Evolutionary conservation across 768 basidiomycete species (phyloP), one percentile per base, ranked within the genome.

Genomic region (Plicaturopsis crispa): DNA sequence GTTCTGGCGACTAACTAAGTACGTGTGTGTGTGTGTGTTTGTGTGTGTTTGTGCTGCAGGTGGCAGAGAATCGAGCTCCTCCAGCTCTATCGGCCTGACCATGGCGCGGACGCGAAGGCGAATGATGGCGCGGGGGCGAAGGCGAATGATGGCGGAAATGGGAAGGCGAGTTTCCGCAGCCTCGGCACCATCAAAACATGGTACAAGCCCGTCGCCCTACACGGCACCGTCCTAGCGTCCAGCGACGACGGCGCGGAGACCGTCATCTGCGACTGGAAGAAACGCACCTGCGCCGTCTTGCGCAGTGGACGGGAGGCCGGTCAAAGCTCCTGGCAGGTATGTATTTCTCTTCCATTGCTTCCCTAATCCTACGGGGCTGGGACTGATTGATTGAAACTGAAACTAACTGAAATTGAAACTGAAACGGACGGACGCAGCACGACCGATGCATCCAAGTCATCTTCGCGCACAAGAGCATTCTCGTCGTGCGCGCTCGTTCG

Each of bases 401-500:
- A 28, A 42, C 18, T 20, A 24, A 17, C 7, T 26, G 11, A 13
- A n/a, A 12, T 18, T 7, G n/a, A 12, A 31, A 21, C 12, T 17
- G 18, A 6, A 22, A 7, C 18, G 22, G 26, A 23, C 18, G 22
- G 26, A 23, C 13, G 10, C 43, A 77, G 67, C 58, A 66, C 41
- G 73, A 80, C 47, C 60, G 63, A 6, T 73, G 72, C 38, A 56
- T 73, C 19, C 73, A 78, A 45, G 67, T 79, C 6, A 49, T 73
- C 4, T 71, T 78, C 40, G 56, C 66, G 0, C 48, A 63, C 32
- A 47, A 66, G 5, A 64, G 62, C 46, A 54, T 80, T 21, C 62
- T 83, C 6, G 72, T 83, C 42, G 73, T 73, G 32, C 66, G 80
- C 24, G 75, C 75, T 6, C 72, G 70, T 8, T 77, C 76, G 1